Conservation (phyloP, 2,329 filamentous ascomycete species). For the Fusarium sambucinum region DNA sequence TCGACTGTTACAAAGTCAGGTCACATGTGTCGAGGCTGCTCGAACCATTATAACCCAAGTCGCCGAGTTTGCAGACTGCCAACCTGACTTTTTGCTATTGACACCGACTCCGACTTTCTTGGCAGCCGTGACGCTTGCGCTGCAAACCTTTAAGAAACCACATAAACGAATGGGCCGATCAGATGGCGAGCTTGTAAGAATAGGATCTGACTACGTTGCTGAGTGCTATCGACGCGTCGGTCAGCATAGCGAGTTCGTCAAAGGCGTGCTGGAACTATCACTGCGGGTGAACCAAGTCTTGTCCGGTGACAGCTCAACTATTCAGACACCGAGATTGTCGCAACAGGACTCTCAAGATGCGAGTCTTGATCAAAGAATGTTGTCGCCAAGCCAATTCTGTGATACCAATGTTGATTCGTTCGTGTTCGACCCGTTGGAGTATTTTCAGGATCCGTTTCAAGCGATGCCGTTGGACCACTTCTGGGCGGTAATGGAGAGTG, state of each 20-base stretch:
- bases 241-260: constrained; percentile 33
- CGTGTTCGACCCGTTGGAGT: constrained; percentile 30
- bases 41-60: constrained; percentile 38
- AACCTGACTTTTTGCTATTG: constrained; percentile 28
- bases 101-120: constrained; percentile 35
- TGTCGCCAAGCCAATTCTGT: constrained; percentile 20
- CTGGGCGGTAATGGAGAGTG: constrained; percentile 44
- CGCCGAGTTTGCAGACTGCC: constrained; percentile 37
- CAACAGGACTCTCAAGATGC: constrained; percentile 9
- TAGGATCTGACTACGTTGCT: constrained; percentile 27
- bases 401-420: constrained; percentile 11
- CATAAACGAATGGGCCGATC: constrained; percentile 44
- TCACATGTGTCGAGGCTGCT: constrained; percentile 39
- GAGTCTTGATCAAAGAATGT: not conserved
- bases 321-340: constrained; percentile 11
- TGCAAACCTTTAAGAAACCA: constrained; percentile 42
- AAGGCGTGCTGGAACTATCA: constrained; percentile 28
- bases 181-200: constrained; percentile 39
- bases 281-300: constrained; percentile 36
- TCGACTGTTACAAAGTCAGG: constrained; percentile 35
- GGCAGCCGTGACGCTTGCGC: constrained; percentile 33
- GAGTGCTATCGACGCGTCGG: constrained; percentile 32
- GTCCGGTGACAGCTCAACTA: constrained; percentile 7
- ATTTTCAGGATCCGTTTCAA: constrained; percentile 43
- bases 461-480: constrained; percentile 43